phyloP scores from a whole-genome alignment of 805 yeast species.

The Phaffomyces opuntiae region DNA sequence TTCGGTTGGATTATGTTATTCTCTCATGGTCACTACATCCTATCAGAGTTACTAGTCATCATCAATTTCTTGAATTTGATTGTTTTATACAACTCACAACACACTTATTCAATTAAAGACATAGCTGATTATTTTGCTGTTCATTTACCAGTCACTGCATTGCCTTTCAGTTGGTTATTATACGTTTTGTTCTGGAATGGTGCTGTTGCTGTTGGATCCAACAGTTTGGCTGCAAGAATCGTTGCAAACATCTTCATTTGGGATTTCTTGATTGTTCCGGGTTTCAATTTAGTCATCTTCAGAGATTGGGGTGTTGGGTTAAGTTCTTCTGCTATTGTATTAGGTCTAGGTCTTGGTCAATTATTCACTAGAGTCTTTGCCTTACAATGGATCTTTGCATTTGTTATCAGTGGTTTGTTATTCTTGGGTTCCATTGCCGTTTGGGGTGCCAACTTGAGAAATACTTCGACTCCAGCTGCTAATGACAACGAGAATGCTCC shows the following conservation, averaged over 20 bases:
- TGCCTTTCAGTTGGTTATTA: slow-evolving; percentile 71
- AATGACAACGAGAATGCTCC: slow-evolving; percentile 30
- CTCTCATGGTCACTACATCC: slow-evolving; percentile 48
- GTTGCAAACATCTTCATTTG: slow-evolving; percentile 70
- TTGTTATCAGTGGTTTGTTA: slow-evolving; percentile 52
- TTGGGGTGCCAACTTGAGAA: slow-evolving; percentile 29
- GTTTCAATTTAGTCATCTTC: slow-evolving; percentile 45
- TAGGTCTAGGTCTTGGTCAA: slow-evolving; percentile 69
- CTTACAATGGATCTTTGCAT: slow-evolving; percentile 82
- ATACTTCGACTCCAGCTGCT: background rate
- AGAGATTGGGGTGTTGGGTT: slow-evolving; percentile 71
- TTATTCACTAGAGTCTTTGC: slow-evolving; percentile 62
- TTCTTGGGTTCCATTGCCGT: slow-evolving; percentile 43
- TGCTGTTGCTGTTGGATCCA: slow-evolving; percentile 50
- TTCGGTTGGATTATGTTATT: slow-evolving; percentile 62
- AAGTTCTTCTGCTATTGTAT: slow-evolving; percentile 46
- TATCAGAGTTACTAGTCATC: slow-evolving; percentile 51
- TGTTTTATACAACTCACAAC: slow-evolving; percentile 43
- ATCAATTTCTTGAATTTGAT: slow-evolving; percentile 55
- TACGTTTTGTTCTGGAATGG: slow-evolving; percentile 82
- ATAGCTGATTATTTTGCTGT: slow-evolving; percentile 46
- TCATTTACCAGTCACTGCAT: slow-evolving; percentile 59
- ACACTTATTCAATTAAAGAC: slow-evolving; percentile 50
- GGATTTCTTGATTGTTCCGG: slow-evolving; percentile 67
- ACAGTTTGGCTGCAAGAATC: slow-evolving; percentile 52